Percentiles rank a stretch among this genome's conserved stretches.
Evolutionary conservation across 495 filamentous ascomycete genomes (phyloP).

Genomic region (Penicillium robsamsonii): DNA sequence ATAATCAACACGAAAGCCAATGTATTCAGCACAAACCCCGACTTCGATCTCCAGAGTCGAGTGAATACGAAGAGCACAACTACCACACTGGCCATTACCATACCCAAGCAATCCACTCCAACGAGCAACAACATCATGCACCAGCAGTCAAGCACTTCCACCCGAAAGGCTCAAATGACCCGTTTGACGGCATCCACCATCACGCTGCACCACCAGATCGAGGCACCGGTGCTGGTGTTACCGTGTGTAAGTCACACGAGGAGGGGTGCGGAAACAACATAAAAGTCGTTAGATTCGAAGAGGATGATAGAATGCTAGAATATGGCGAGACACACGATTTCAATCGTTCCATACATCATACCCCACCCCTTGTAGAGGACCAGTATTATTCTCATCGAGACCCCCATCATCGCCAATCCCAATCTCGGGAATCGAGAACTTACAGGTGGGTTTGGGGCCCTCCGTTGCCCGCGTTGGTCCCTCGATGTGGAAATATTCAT

Average conservation of each 20-base stretch:
- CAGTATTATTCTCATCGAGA: background rate
- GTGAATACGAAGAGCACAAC: background rate
- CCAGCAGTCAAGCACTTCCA: background rate
- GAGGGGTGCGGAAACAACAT: background rate
- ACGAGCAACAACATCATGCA: background rate
- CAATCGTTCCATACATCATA: background rate
- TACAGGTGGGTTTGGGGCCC: conserved; percentile 5
- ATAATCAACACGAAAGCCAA: background rate
- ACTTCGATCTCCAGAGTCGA: background rate
- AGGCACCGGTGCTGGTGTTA: background rate
- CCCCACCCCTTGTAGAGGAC: background rate
- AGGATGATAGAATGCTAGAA: background rate
- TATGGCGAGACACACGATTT: background rate
- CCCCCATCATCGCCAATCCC: background rate
- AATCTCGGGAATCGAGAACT: background rate
- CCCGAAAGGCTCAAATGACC: background rate
- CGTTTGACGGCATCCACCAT: background rate
- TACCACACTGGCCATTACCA: background rate
- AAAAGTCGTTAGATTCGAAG: conserved; percentile 2
- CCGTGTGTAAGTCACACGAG: background rate
- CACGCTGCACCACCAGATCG: background rate
- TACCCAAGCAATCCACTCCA: background rate
- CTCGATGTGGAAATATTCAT: background rate
- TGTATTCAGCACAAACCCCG: background rate
- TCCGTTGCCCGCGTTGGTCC: background rate